Evolutionary conservation across 257 asterid species (phyloP).

Genomic region (Solanum lignicaule): DNA sequence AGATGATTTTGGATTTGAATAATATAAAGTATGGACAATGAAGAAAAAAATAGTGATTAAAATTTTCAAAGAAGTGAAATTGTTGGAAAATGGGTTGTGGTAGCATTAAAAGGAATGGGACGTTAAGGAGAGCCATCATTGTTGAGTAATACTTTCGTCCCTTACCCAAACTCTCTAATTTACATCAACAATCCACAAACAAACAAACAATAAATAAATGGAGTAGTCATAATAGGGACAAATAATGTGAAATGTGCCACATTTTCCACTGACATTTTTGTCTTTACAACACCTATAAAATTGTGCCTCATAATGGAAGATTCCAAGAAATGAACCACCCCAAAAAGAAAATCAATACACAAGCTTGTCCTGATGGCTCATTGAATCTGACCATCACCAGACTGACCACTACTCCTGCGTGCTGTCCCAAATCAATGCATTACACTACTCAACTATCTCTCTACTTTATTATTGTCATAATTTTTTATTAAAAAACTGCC

Average conservation of each 20-base stretch:
- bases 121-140: neutral
- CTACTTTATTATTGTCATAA: neutral
- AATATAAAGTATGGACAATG: neutral
- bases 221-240: neutral
- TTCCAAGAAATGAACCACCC: neutral
- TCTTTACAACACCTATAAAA: neutral
- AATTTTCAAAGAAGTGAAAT: neutral
- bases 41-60: neutral
- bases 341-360: neutral
- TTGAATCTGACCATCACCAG: neutral
- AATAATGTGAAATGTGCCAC: neutral
- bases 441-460: neutral
- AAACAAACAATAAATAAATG: neutral
- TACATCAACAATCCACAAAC: neutral
- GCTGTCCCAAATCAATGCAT: neutral
- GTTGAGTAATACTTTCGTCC: neutral
- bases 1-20: neutral
- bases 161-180: neutral
- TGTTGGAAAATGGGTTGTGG: constrained; percentile 1
- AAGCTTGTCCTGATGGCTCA: neutral
- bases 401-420: neutral
- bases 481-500: too few relatives aligned
- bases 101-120: neutral
- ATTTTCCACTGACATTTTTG: neutral
- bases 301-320: constrained; percentile 13